Percentiles rank a stretch among this genome's conserved stretches.
Conservation (phyloP, 2,329 filamentous ascomycete genomes). For the Alternaria solani region DNA sequence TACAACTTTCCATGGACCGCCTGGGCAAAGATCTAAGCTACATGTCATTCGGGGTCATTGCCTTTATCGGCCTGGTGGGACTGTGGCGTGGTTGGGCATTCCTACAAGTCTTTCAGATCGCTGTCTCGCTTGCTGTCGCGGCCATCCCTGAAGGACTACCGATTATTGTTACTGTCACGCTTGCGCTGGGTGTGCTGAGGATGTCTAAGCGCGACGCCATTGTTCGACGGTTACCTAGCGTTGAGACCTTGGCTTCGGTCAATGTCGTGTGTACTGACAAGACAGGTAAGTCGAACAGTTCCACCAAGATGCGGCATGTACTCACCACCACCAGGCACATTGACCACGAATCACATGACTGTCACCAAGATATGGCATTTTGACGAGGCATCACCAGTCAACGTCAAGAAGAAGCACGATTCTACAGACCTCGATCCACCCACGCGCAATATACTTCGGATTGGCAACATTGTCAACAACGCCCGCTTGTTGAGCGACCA, state of each 20-base stretch:
- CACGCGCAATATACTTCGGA: conserved; percentile 81
- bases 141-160: conserved; percentile 95
- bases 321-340: conserved; percentile 66
- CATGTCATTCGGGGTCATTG: conserved; percentile 94
- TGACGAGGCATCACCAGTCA: conserved; percentile 67
- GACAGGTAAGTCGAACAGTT: conserved; percentile 66
- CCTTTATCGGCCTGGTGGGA: conserved; percentile 88
- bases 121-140: conserved; percentile 93
- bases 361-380: conserved; percentile 97
- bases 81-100: conserved; percentile 88
- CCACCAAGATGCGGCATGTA: background rate
- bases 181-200: conserved; percentile 91
- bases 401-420: conserved; percentile 63
- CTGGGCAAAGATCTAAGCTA: conserved; percentile 95
- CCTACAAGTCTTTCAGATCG: conserved; percentile 96
- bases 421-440: conserved; percentile 72
- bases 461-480: conserved; percentile 97
- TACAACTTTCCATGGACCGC: conserved; percentile 97
- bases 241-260: conserved; percentile 96
- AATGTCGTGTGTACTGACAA: conserved; percentile 99
- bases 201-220: conserved; percentile 97
- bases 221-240: conserved; percentile 92
- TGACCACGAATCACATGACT: conserved; percentile 99
- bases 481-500: conserved; percentile 78
- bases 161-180: conserved; percentile 96